Evolutionary conservation across 179 eudicot species (phyloP), one percentile per base, ranked within the genome.

Genomic region (Monotropa hypopitys): DNA sequence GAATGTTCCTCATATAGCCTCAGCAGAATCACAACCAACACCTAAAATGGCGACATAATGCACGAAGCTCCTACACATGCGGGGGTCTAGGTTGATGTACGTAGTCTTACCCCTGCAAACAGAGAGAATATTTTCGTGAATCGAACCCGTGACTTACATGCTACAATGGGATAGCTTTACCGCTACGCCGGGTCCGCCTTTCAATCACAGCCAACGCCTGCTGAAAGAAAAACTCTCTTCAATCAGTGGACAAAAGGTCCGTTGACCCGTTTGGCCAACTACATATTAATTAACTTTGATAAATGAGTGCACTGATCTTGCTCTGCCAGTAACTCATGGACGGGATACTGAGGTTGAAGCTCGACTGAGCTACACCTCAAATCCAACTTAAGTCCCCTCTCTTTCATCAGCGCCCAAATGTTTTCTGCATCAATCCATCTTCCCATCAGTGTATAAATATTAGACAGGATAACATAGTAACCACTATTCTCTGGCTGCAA

Each of bases 381-480:
- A 66, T 82, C 87, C 80, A 81, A 84, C 80, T 40, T 45, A 38
- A 87, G 77, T 38, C 82, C 84, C 73, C 85, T 79, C 53, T 80
- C 88, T 56, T 75, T 86, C 86, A 87, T 86, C 84, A 82, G 78
- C 16, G 43, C 68, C 78, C 88, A 57, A 30, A 87, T 77, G 50
- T 57, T 79, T 50, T 70, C 81, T 3, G 82, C 83, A 54, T 86
- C 88, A 70, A 53, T 59, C 90, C 87, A 87, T 80, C 82, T 81
- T 12, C 78, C 87, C 79, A 75, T 79, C 70, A 77, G 79, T 12
- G 87, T 86, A 63, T 87, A 87, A 47, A 86, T 28, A 75, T 81
- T 86, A 45, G 86, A 78, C 75, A 89, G 73, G 74, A 84, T 43
- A 9, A 80, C 85, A 73, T 89, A 89, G 43, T 81, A 82, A 21